phyloP scores from a whole-genome alignment of 306 rosid species.

The Abrus pulchellus region DNA sequence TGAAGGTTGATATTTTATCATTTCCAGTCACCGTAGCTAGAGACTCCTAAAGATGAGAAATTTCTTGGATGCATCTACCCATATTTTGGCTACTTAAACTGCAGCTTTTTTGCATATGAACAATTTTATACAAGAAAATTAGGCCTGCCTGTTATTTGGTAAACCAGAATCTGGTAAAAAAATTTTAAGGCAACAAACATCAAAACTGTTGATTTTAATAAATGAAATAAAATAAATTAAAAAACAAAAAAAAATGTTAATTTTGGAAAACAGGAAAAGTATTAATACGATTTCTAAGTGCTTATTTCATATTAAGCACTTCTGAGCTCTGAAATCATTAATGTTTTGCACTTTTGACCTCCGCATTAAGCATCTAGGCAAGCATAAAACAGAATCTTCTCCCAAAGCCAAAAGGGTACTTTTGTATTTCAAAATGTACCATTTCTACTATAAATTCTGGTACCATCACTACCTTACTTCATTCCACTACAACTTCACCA shows the following conservation, averaged over 20 bases:
- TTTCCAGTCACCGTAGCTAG: background rate
- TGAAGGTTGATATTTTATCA: conserved; percentile 13
- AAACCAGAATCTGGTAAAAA: background rate
- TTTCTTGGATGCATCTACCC: background rate
- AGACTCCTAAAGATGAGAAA: background rate
- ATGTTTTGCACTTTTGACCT: conserved; percentile 43
- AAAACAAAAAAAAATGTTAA: background rate
- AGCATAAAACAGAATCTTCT: conserved; percentile 53
- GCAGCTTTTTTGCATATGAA: background rate
- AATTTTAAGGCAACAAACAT: background rate
- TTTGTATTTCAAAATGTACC: conserved; percentile 39
- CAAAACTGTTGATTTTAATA: background rate
- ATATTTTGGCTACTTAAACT: background rate
- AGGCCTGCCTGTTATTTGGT: conserved; percentile 1
- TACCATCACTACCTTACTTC: conserved; percentile 25
- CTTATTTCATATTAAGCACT: background rate
- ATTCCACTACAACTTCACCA: background rate
- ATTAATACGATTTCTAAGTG: background rate
- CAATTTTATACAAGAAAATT: background rate
- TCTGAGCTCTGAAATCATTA: background rate
- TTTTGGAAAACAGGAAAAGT: background rate
- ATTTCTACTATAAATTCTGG: conserved; percentile 52
- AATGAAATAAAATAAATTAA: background rate
- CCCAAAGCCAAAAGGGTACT: conserved; percentile 50
- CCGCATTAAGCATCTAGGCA: conserved; percentile 48